phyloP scores from a whole-genome alignment of 129 eudicot genomes.

The Cynara cardunculus region DNA sequence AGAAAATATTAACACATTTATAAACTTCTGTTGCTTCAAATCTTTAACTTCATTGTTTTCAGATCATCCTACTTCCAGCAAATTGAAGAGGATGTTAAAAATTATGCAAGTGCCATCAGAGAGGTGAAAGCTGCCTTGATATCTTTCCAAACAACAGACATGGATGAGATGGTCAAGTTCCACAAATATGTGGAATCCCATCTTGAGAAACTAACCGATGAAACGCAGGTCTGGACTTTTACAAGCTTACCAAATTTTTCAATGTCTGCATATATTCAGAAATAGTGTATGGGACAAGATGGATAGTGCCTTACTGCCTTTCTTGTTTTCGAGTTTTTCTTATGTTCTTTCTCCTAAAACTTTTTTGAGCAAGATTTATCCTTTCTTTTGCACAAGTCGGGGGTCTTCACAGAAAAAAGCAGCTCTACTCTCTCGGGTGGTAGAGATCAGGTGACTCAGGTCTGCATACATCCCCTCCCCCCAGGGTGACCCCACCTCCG shows the following conservation, averaged over 20 bases:
- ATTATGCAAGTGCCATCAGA: slow-evolving; percentile 49
- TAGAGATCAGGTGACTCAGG: too few species aligned
- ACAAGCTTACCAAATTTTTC: background rate
- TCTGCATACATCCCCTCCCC: too few species aligned
- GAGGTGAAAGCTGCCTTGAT: slow-evolving; percentile 51
- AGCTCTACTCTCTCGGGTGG: too few species aligned
- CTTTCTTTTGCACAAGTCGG: too few species aligned
- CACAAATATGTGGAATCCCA: slow-evolving; percentile 63
- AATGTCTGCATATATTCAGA: background rate
- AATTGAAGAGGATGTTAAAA: slow-evolving; percentile 84
- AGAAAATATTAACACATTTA: background rate
- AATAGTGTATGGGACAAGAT: background rate
- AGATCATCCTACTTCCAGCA: slow-evolving; percentile 88
- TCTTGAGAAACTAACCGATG: slow-evolving; percentile 83
- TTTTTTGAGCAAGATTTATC: too few species aligned
- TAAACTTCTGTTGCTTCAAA: background rate
- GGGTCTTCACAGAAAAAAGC: too few species aligned
- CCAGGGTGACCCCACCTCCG: too few species aligned
- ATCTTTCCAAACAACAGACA: slow-evolving; percentile 71
- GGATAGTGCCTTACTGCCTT: too few species aligned
- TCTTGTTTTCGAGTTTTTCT: too few species aligned
- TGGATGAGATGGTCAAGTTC: slow-evolving; percentile 69
- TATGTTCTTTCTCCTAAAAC: too few species aligned
- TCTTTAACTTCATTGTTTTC: background rate
- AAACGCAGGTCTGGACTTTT: slow-evolving; percentile 59